phyloP scores from a whole-genome alignment of 371 early-diverging fungal genomes.

The Mortierella sp. region DNA sequence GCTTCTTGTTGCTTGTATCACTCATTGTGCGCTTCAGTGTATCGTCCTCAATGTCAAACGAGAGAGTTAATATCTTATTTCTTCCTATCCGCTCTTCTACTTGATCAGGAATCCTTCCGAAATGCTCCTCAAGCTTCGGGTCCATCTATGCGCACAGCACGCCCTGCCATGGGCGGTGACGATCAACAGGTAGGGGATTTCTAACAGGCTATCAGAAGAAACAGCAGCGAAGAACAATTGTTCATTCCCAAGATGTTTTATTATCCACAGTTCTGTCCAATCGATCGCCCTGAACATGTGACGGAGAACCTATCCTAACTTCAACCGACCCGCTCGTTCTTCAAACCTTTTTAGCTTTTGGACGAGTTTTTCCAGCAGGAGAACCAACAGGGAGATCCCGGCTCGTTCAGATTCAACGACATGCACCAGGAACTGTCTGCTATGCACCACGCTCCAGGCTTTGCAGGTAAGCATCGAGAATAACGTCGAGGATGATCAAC shows the following conservation, averaged over 20 bases:
- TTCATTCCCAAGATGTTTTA: background rate
- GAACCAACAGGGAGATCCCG: slow-evolving; percentile 52
- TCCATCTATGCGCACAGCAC: slow-evolving; percentile 52
- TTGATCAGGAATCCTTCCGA: slow-evolving; percentile 33
- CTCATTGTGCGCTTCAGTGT: background rate
- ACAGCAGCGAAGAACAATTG: slow-evolving; percentile 26
- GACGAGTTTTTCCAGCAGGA: slow-evolving; percentile 75
- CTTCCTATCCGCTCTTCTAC: slow-evolving; percentile 7
- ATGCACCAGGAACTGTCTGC: slow-evolving; percentile 67
- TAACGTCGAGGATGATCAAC: background rate
- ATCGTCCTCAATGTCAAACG: background rate
- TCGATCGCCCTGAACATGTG: background rate
- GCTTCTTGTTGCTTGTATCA: background rate
- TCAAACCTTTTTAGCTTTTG: slow-evolving; percentile 59
- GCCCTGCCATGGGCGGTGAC: slow-evolving; percentile 47
- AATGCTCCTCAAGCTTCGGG: slow-evolving; percentile 36
- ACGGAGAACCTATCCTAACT: background rate
- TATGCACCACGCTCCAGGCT: slow-evolving; percentile 60
- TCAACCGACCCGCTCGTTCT: slow-evolving; percentile 11
- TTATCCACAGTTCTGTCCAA: background rate
- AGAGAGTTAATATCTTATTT: background rate
- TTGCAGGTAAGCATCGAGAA: slow-evolving; percentile 22
- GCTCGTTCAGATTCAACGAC: slow-evolving; percentile 67
- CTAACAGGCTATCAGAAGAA: slow-evolving; percentile 9
- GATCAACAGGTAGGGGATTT: slow-evolving; percentile 45